A percentile compares a stretch with the other conserved stretches of the same genome.
Conservation (phyloP, 1,139 yeast species). For the Nakaseomyces bracarensis region DNA sequence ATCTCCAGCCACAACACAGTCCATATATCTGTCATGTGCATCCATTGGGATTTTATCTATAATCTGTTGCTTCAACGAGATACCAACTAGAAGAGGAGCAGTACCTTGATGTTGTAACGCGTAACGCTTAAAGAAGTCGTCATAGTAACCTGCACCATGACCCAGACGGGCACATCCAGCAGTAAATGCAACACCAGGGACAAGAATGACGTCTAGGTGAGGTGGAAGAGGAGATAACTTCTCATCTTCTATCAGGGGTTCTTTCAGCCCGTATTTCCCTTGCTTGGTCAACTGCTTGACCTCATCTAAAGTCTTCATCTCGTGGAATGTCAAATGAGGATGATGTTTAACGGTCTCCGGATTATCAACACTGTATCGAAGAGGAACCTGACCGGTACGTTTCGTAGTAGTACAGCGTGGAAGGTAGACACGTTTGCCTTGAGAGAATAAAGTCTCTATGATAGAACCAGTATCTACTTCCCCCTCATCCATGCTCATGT, state of each 20-base stretch:
- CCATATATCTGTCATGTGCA: conserved; percentile 59
- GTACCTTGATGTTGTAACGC: conserved; percentile 32
- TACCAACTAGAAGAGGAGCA: conserved; percentile 41
- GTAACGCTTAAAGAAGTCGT: conserved; percentile 53
- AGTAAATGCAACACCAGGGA: conserved; percentile 80
- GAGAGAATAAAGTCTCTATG: conserved; percentile 16
- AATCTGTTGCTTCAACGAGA: conserved; percentile 47
- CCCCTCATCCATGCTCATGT: conserved; percentile 29
- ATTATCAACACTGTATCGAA: conserved; percentile 12
- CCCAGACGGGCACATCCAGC: conserved; percentile 55
- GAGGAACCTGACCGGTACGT: conserved; percentile 20
- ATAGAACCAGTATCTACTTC: conserved; percentile 26
- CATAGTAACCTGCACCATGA: conserved; percentile 92
- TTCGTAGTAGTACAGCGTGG: conserved; percentile 29
- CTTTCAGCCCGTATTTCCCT: conserved; percentile 61
- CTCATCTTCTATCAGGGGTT: conserved; percentile 41
- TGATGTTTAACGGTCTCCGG: conserved; percentile 11
- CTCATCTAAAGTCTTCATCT: conserved; percentile 37
- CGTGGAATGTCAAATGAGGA: conserved; percentile 52
- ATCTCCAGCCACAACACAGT: conserved; percentile 46
- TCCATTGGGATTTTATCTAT: conserved; percentile 59
- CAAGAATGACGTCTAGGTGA: conserved; percentile 54
- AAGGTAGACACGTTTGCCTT: conserved; percentile 18
- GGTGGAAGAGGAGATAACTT: conserved; percentile 23
- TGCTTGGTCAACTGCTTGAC: conserved; percentile 48